A percentile compares a stretch with the other conserved stretches of the same genome.
Evolutionary conservation across 2,329 filamentous ascomycete species (phyloP).

Genomic region (Phialophora tarda): DNA sequence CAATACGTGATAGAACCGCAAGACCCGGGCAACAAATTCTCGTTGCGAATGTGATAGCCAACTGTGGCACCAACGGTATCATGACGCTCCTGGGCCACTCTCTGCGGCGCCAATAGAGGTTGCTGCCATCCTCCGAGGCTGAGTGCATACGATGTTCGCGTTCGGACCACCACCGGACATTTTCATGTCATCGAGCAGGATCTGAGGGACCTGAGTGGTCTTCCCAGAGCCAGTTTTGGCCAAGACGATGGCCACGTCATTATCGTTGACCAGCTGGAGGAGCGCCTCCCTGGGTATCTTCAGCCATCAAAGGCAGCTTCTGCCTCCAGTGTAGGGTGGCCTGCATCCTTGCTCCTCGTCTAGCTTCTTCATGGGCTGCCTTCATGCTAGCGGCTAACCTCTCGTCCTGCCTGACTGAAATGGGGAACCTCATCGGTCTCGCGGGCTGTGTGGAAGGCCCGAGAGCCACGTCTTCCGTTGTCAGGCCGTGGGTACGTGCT

Average conservation of each 20-base stretch:
- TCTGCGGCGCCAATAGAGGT: conserved; percentile 88
- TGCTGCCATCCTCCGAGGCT: conserved; percentile 92
- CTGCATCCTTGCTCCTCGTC: conserved; percentile 9
- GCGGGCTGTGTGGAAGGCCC: not conserved
- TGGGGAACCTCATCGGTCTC: not conserved
- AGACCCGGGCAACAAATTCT: conserved; percentile 81
- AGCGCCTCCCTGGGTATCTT: conserved; percentile 30
- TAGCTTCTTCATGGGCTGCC: not conserved
- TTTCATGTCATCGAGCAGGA: conserved; percentile 87
- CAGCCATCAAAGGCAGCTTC: conserved; percentile 27
- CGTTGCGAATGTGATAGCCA: conserved; percentile 90
- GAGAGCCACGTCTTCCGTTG: conserved; percentile 17
- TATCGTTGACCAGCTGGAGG: conserved; percentile 72
- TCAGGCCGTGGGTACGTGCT: conserved; percentile 23
- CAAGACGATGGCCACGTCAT: conserved; percentile 90
- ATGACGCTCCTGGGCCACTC: conserved; percentile 92
- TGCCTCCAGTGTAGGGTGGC: conserved; percentile 15
- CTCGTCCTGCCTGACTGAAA: conserved; percentile 1
- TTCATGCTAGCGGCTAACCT: conserved; percentile 23
- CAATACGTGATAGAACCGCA: conserved; percentile 77
- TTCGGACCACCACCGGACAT: conserved; percentile 67
- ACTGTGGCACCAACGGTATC: conserved; percentile 81
- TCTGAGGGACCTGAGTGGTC: conserved; percentile 95
- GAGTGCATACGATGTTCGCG: conserved; percentile 94
- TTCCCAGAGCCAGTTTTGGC: conserved; percentile 97